A percentile compares a stretch with the other conserved stretches of the same genome.
Conservation (phyloP, 2,329 filamentous ascomycete genomes). For the Byssochlamys sp. region DNA sequence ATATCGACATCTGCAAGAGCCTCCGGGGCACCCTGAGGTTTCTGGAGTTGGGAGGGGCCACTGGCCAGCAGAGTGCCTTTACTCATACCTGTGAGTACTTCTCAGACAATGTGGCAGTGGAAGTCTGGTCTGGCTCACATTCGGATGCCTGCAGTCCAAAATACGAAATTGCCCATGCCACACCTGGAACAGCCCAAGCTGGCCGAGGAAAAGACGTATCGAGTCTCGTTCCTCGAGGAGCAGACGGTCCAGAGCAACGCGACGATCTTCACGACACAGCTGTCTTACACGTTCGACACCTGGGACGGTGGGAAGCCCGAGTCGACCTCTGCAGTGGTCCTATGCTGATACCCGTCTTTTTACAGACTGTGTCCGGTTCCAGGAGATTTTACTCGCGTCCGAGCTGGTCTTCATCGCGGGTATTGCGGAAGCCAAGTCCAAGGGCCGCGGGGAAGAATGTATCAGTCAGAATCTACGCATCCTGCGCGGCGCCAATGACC, state of each 20-base stretch:
- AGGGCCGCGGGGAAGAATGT: slow-evolving; percentile 36
- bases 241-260: slow-evolving; percentile 33
- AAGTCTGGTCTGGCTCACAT: not conserved
- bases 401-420: slow-evolving; percentile 32
- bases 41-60: slow-evolving; percentile 29
- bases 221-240: slow-evolving; percentile 34
- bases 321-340: not conserved
- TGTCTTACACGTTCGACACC: slow-evolving; percentile 35
- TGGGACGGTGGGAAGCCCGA: slow-evolving; percentile 24
- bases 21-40: slow-evolving; percentile 24
- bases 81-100: slow-evolving; percentile 28
- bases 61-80: slow-evolving; percentile 27
- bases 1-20: slow-evolving; percentile 33
- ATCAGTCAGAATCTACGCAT: slow-evolving; percentile 37
- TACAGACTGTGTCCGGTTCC: slow-evolving; percentile 32
- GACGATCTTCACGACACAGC: slow-evolving; percentile 30
- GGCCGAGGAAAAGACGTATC: slow-evolving; percentile 22
- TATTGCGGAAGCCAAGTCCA: slow-evolving; percentile 35
- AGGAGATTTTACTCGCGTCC: slow-evolving; percentile 30
- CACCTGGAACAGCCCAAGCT: slow-evolving; percentile 35
- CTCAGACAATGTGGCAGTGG: not conserved
- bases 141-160: slow-evolving; percentile 19
- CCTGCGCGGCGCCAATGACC: slow-evolving; percentile 26
- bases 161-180: slow-evolving; percentile 30
- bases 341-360: slow-evolving; percentile 2